phyloP scores from a whole-genome alignment of 73 alveolate genomes.

The Paramecium pentaurelia region DNA sequence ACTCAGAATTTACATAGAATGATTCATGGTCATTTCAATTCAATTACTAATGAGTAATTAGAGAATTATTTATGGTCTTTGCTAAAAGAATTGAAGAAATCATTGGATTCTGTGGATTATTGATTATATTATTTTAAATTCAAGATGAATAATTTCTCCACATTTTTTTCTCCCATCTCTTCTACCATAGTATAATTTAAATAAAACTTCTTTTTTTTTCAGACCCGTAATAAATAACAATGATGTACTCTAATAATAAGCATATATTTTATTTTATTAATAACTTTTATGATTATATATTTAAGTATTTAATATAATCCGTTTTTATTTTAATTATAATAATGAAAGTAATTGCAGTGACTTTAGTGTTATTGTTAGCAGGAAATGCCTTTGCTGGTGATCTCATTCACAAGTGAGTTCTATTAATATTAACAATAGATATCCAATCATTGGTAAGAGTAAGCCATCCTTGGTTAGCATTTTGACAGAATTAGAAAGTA shows the following conservation, averaged over 20 bases:
- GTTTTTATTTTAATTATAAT: slow-evolving; percentile 6
- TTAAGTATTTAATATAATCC: not conserved
- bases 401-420: not conserved
- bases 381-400: slow-evolving; percentile 40
- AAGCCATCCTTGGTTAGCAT: slow-evolving; percentile 42
- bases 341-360: slow-evolving; percentile 28
- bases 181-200: too few species aligned
- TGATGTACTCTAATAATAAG: slow-evolving; percentile 23
- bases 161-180: too few species aligned
- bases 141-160: too few species aligned
- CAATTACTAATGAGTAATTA: too few species aligned
- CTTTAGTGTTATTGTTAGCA: not conserved
- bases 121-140: too few species aligned
- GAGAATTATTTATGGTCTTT: too few species aligned
- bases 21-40: too few species aligned
- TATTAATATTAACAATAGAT: not conserved
- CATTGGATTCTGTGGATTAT: too few species aligned
- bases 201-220: too few species aligned
- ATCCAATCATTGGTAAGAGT: not conserved
- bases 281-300: not conserved
- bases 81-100: too few species aligned
- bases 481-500: slow-evolving; percentile 38
- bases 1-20: too few species aligned
- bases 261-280: slow-evolving; percentile 8
- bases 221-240: not conserved